Conservation (phyloP, 306 rosid species). For the Hippophae rhamnoides region DNA sequence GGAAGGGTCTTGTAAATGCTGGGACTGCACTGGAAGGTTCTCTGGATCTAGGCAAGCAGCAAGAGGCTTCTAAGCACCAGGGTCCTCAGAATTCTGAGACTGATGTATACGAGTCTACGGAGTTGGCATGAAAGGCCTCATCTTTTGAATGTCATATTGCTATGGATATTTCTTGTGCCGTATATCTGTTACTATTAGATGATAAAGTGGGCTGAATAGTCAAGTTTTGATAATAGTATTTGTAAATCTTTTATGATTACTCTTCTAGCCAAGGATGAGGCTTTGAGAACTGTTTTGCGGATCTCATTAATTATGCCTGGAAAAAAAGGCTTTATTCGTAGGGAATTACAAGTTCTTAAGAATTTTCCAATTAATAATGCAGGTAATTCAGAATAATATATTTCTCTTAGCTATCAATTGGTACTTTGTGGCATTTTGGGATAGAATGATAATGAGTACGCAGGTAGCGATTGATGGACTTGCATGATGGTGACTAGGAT, state of each 20-base stretch:
- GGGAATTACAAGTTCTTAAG: background rate
- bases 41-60: constrained; percentile 24
- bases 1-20: constrained; percentile 28
- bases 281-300: background rate
- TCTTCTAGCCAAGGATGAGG: constrained; percentile 11
- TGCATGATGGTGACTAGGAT: too few species aligned
- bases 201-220: constrained; percentile 9
- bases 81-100: constrained; percentile 29
- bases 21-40: constrained; percentile 18
- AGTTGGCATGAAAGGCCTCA: constrained; percentile 27
- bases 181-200: background rate
- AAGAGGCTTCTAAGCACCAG: constrained; percentile 27
- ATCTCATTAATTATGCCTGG: constrained; percentile 1
- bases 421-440: too few species aligned
- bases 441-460: too few species aligned
- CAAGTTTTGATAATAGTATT: constrained; percentile 19
- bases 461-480: too few species aligned
- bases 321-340: background rate
- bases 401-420: too few species aligned
- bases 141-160: constrained; percentile 2
- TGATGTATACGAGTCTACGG: constrained; percentile 30
- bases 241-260: constrained; percentile 2
- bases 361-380: background rate
- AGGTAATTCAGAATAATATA: background rate
- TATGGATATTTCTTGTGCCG: constrained; percentile 5